Evolutionary conservation across 441 rosid species (phyloP), one percentile per base, ranked within the genome.

Genomic region (Mallotus japonicus): DNA sequence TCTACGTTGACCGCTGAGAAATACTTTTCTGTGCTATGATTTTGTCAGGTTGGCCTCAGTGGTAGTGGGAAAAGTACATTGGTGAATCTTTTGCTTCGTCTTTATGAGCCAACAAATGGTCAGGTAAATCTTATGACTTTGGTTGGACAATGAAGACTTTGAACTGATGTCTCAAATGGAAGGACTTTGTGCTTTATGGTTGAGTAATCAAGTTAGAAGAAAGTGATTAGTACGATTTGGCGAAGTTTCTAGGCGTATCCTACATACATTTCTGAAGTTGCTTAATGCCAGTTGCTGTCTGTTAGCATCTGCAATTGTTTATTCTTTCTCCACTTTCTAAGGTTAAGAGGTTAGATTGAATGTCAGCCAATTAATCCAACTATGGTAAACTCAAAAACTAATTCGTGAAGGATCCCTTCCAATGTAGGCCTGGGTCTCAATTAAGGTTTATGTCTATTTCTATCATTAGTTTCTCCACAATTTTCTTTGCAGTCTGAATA

Each of bases 31-130:
- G 6, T 50, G 62, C 34, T 69, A 56, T 58, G 57, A 72, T 70
- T 77, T 70, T 77, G 65, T 76, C 75, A 95, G 99, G 99, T 87
- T 81, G 97, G 99, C 77, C 95, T 95, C 46, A 95, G 99, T 77
- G 99, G 99, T 69, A 95, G 97, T 78, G 99, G 99, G 77, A 95
- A 92, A 78, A 95, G 99, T 87, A 89, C 97, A 66, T 37, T 95
- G 75, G 97, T 95, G 78, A 92, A 76, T 87, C 94, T 94, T 37
- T 81, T 92, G 87, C 91, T 92, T 57, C 96, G 86, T 69, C 92
- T 92, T 50, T 94, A 89, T 77, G 89, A 89, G 80, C 99, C 99
- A 78, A 87, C 88, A 60, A 64, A 79, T 73, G 97, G 99, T 71
- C 95, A 92, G 97, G 99, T 94, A 82, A 77, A 62, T 58, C 37